Percentiles rank a stretch among this genome's conserved stretches.
Conservation (phyloP, 345 rosid genomes). For the Luvunga scandens region DNA sequence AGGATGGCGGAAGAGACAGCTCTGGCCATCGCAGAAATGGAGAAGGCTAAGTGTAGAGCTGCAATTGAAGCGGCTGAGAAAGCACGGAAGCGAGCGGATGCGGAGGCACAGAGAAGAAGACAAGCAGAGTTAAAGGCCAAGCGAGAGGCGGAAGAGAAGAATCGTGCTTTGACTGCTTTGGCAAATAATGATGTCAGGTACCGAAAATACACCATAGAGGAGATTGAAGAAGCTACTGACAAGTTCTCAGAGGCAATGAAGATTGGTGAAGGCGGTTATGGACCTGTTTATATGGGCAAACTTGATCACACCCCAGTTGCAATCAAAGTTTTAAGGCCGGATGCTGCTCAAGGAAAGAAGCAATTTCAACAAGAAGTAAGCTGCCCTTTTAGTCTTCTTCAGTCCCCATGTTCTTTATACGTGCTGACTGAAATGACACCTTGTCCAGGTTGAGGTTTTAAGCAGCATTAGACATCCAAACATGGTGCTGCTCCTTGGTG, state of each 20-base stretch:
- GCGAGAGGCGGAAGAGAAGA: constrained; percentile 67
- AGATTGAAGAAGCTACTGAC: constrained; percentile 74
- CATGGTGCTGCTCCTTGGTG: constrained; percentile 95
- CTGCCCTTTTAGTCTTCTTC: not conserved
- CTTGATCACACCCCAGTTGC: constrained; percentile 93
- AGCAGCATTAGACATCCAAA: constrained; percentile 84
- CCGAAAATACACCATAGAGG: constrained; percentile 71
- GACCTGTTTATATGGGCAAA: constrained; percentile 83
- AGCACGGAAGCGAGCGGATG: constrained; percentile 65
- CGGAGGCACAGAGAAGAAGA: constrained; percentile 65
- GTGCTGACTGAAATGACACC: not conserved
- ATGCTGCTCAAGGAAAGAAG: constrained; percentile 85
- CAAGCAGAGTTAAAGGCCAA: constrained; percentile 71
- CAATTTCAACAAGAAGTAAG: constrained; percentile 90
- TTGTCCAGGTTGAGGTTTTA: constrained; percentile 73
- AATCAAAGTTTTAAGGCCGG: constrained; percentile 81
- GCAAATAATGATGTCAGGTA: constrained; percentile 60
- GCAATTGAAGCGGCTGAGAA: constrained; percentile 83
- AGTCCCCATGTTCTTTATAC: not conserved
- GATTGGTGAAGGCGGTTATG: constrained; percentile 95
- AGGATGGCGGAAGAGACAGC: constrained; percentile 74
- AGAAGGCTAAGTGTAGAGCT: constrained; percentile 81
- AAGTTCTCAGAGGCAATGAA: constrained; percentile 44
- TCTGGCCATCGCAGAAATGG: constrained; percentile 70
- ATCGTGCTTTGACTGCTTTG: constrained; percentile 61